These are phyloP conservation scores for Berkeleyomyces rouxiae DNA, from an alignment of 2,329 filamentous ascomycete genomes.

Conservation along the genomic window DNA sequence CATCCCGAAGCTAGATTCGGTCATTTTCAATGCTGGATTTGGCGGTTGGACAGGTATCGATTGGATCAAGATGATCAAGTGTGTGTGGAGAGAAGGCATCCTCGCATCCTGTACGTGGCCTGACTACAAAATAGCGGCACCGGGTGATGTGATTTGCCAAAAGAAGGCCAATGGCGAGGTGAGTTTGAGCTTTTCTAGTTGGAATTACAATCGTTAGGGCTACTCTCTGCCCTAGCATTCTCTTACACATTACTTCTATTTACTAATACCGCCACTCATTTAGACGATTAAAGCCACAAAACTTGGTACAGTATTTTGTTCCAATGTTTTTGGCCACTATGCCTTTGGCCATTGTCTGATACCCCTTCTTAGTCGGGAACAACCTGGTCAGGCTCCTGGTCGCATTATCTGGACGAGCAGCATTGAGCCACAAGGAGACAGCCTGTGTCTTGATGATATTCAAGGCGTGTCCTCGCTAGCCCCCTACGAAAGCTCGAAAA, in stretches of 20 bases:
- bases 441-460: slow-evolving; percentile 53
- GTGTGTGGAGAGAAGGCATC: slow-evolving; percentile 41
- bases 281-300: slow-evolving; percentile 24
- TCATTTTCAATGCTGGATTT: slow-evolving; percentile 77
- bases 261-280: background rate
- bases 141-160: slow-evolving; percentile 20
- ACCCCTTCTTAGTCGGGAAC: slow-evolving; percentile 46
- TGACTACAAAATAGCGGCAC: slow-evolving; percentile 49
- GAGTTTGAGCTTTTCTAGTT: background rate
- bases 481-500: slow-evolving; percentile 78
- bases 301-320: slow-evolving; percentile 70
- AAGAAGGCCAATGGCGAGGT: slow-evolving; percentile 1
- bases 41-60: slow-evolving; percentile 72
- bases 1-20: slow-evolving; percentile 57
- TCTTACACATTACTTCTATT: background rate
- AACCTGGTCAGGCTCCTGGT: slow-evolving; percentile 27
- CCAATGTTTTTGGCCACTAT: slow-evolving; percentile 94
- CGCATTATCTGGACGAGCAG: slow-evolving; percentile 80
- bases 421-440: slow-evolving; percentile 43
- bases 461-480: slow-evolving; percentile 47
- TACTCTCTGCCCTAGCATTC: background rate
- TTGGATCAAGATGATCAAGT: slow-evolving; percentile 18
- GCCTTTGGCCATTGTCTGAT: slow-evolving; percentile 66
- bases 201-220: background rate
- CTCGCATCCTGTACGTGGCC: slow-evolving; percentile 60